Conservation (phyloP, 2,329 filamentous ascomycete species). For the Penicillium sp. region DNA sequence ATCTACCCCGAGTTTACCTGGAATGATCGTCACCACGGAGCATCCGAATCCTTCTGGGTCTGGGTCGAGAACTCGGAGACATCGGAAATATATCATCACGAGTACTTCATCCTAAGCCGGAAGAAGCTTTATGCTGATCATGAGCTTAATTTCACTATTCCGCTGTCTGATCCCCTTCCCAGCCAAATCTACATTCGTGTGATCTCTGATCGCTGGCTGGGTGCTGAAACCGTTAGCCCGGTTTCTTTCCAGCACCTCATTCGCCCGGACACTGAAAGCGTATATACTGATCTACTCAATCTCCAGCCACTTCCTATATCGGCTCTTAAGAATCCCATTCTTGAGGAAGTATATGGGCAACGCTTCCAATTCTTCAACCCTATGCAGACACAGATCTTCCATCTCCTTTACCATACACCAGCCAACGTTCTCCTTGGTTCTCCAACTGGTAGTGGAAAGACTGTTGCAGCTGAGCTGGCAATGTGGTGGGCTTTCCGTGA, state of each 20-base stretch:
- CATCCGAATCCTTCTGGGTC: slow-evolving; percentile 94
- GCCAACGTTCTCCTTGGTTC: slow-evolving; percentile 93
- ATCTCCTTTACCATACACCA: slow-evolving; percentile 88
- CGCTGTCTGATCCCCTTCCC: slow-evolving; percentile 85
- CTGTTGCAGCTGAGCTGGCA: slow-evolving; percentile 88
- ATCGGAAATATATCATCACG: slow-evolving; percentile 95
- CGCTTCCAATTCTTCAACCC: slow-evolving; percentile 97
- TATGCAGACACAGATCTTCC: slow-evolving; percentile 99
- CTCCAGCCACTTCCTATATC: slow-evolving; percentile 84
- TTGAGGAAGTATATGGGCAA: slow-evolving; percentile 85
- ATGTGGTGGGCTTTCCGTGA: slow-evolving; percentile 99
- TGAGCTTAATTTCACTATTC: slow-evolving; percentile 96
- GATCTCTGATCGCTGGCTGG: slow-evolving; percentile 93
- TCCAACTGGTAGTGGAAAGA: slow-evolving; percentile 96
- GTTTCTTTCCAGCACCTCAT: slow-evolving; percentile 98
- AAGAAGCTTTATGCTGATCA: slow-evolving; percentile 94
- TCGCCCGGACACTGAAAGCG: slow-evolving; percentile 92
- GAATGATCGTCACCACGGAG: slow-evolving; percentile 92
- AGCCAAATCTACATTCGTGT: slow-evolving; percentile 95
- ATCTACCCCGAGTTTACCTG: slow-evolving; percentile 88
- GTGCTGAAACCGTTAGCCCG: slow-evolving; percentile 90
- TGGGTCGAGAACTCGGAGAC: slow-evolving; percentile 99
- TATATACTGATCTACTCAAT: slow-evolving; percentile 91
- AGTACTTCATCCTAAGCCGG: slow-evolving; percentile 89
- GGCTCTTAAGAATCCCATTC: slow-evolving; percentile 78